Conservation (phyloP, 805 yeast species). For the Metschnikowia hibisci region DNA sequence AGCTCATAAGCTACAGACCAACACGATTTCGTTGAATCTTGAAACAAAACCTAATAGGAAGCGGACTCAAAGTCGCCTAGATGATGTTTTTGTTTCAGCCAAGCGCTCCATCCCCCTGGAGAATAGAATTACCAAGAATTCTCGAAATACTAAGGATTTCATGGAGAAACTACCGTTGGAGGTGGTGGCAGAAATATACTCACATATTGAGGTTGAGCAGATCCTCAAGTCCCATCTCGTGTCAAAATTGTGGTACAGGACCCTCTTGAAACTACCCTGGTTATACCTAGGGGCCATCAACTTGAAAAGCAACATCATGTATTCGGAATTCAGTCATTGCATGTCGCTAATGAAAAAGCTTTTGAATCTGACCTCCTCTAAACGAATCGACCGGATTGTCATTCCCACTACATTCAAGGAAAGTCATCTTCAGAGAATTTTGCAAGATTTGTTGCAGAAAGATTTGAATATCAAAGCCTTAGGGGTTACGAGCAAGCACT, state of each 20-base stretch:
- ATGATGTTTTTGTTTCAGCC: constrained; percentile 20
- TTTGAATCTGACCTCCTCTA: constrained; percentile 14
- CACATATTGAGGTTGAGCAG: constrained; percentile 18
- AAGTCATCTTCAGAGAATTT: constrained; percentile 24
- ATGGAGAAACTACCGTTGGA: constrained; percentile 29
- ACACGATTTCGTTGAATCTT: not conserved
- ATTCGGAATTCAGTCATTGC: constrained; percentile 30
- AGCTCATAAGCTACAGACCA: not conserved
- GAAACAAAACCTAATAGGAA: not conserved
- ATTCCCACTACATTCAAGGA: constrained; percentile 21
- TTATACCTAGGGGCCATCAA: constrained; percentile 22
- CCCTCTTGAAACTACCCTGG: constrained; percentile 24
- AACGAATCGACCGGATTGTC: constrained; percentile 20
- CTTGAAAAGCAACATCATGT: constrained; percentile 25
- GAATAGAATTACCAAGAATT: not conserved
- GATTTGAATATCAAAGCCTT: not conserved
- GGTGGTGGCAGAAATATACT: constrained; percentile 26
- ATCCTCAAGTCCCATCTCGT: constrained; percentile 32
- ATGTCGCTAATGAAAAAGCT: constrained; percentile 26
- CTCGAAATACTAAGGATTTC: constrained; percentile 21
- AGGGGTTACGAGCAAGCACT: constrained; percentile 3
- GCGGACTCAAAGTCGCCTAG: constrained; percentile 8
- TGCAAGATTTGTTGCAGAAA: constrained; percentile 1
- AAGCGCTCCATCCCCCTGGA: constrained; percentile 12
- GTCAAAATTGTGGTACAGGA: constrained; percentile 30